Evolutionary conservation across 495 filamentous ascomycete species (phyloP), one percentile per base, ranked within the genome.

Genomic region (Daldinia vernicosa): DNA sequence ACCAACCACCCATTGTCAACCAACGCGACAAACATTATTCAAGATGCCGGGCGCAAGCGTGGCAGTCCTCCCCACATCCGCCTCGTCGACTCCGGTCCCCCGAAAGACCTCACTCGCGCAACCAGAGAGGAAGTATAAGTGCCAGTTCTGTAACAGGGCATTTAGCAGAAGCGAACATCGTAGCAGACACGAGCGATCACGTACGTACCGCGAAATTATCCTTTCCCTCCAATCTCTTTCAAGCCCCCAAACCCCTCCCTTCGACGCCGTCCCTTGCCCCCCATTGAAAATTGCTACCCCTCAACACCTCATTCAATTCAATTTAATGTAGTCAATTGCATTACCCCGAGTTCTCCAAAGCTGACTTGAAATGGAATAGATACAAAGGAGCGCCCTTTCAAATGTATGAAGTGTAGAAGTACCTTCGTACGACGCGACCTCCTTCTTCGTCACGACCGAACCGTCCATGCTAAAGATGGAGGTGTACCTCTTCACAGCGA

Each of bases 311-410:
- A 56, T 54, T 57, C 45, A 12, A 58, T 47, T 33, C 56, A 26
- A 62, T 61, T 52, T 27, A 22, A 40, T 17, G 15, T 32, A 26
- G 62, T 30, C 65, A 40, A 24, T 8, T 37, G 11, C 32, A 70
- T 30, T 70, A 30, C 40, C 30, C 53, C 3, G 28, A 37, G 26
- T 40, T 59, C 22, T 61, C 50, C 19, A 53, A 64, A 66, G 66
- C 76, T 78, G 68, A 76, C 61, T 37, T 35, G 27, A 55, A 52
- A 43, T 7, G 52, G 52, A 63, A 72, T 82, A 97, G 95, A 98
- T 82, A 99, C 95, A 57, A 99, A 99, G 84, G 95, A 99, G 81
- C 92, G 95, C 65, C 95, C 95, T 35, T 99, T 99, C 87, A 98
- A 98, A 78, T 99, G 95, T 83, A 83, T 90, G 77, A 99, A 99